phyloP scores from a whole-genome alignment of 208 protist genomes.

The Zelonia costaricensis region DNA sequence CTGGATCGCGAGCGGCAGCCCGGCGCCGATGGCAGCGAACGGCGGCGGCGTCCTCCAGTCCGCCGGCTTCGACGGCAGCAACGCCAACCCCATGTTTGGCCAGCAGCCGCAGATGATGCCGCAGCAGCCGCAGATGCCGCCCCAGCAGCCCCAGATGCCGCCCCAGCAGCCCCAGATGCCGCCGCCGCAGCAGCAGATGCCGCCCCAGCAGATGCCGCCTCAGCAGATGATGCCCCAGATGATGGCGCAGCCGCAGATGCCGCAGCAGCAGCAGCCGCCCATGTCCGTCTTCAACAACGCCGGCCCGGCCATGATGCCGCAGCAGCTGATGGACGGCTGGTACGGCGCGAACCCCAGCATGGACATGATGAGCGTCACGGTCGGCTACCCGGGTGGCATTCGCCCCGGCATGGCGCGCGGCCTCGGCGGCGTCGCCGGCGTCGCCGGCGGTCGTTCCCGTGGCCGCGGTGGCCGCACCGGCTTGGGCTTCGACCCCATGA shows the following conservation, averaged over 20 bases:
- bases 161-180: neutral
- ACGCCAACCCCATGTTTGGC: slow-evolving; percentile 1
- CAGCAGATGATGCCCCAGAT: slow-evolving; percentile 13
- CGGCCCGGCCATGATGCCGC: slow-evolving; percentile 16
- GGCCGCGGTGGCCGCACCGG: slow-evolving; percentile 32
- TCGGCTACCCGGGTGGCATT: slow-evolving; percentile 15
- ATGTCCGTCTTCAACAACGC: slow-evolving; percentile 33
- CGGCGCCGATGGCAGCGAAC: slow-evolving; percentile 16
- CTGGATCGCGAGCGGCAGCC: slow-evolving; percentile 28
- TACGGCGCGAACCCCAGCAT: slow-evolving; percentile 21
- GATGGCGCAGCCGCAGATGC: slow-evolving; percentile 21
- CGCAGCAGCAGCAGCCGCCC: slow-evolving; percentile 15
- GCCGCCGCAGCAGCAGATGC: slow-evolving; percentile 6
- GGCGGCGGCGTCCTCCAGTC: slow-evolving; percentile 24
- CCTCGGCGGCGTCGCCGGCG: slow-evolving; percentile 10
- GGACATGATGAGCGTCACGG: slow-evolving; percentile 27
- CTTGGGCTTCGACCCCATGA: slow-evolving; percentile 49
- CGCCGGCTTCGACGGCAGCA: slow-evolving; percentile 13
- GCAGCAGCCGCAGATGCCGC: slow-evolving; percentile 3
- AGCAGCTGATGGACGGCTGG: slow-evolving; percentile 28
- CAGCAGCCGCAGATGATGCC: slow-evolving; percentile 22
- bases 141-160: slow-evolving; percentile 10
- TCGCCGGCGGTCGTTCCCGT: slow-evolving; percentile 31
- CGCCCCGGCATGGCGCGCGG: slow-evolving; percentile 8
- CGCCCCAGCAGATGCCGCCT: slow-evolving; percentile 9